Conservation (phyloP, 768 basidiomycete species). For the Serendipita sp. region DNA sequence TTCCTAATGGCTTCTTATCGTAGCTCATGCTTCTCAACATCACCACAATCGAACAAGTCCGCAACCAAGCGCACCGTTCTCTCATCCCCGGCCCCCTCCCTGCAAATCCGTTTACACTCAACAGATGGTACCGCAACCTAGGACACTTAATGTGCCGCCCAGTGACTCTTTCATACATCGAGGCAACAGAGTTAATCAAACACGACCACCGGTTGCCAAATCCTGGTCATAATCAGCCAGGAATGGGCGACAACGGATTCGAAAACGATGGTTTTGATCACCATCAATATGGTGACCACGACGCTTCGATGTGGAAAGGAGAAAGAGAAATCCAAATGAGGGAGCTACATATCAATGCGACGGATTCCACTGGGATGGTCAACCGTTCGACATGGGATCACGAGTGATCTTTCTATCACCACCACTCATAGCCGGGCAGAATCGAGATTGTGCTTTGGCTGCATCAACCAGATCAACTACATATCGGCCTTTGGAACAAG, state of each 20-base stretch:
- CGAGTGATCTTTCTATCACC: not conserved
- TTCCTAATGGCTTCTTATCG: conserved; percentile 9
- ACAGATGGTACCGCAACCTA: conserved; percentile 58
- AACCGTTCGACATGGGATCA: conserved; percentile 3
- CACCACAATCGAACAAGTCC: conserved; percentile 96
- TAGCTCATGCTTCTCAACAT: conserved; percentile 72
- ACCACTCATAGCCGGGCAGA: not conserved
- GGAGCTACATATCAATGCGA: not conserved
- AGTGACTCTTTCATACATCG: conserved; percentile 63
- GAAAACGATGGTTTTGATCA: not conserved
- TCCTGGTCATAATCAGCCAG: conserved; percentile 37
- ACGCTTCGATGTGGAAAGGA: conserved; percentile 3
- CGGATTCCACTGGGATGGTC: not conserved
- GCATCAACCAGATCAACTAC: too few species aligned
- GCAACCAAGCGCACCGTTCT: conserved; percentile 66
- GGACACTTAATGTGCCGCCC: conserved; percentile 67
- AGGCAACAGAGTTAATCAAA: conserved; percentile 40
- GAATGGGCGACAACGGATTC: not conserved
- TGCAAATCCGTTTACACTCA: conserved; percentile 77
- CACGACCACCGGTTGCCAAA: conserved; percentile 64
- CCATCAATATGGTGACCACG: not conserved
- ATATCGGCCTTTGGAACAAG: too few species aligned
- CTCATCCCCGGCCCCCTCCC: conserved; percentile 45
- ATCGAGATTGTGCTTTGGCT: too few species aligned
- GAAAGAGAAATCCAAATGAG: not conserved